Evolutionary conservation across 2,329 filamentous ascomycete genomes (phyloP).

Genomic region (Colletotrichum kahawae): DNA sequence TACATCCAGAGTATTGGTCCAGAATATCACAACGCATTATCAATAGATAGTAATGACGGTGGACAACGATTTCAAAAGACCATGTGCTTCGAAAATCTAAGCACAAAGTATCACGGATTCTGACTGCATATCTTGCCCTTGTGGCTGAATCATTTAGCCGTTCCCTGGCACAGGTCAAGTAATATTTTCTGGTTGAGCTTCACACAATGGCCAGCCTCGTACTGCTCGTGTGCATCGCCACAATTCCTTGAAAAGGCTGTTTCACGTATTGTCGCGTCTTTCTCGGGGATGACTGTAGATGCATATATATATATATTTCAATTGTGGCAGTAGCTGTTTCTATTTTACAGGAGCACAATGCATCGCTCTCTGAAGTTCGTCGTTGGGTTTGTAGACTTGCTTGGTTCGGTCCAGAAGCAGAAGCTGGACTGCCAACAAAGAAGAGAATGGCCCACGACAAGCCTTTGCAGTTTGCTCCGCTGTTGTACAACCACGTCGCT

Average conservation of each 20-base stretch:
- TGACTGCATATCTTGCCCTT: background rate
- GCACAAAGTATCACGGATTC: accelerated
- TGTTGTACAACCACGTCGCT: background rate
- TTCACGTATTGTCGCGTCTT: background rate
- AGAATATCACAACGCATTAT: background rate
- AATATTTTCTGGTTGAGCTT: background rate
- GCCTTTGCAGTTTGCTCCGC: background rate
- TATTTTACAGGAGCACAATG: background rate
- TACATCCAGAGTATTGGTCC: background rate
- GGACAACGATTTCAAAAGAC: accelerated
- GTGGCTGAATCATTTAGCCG: too few species aligned
- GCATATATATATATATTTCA: background rate
- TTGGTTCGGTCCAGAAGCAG: background rate
- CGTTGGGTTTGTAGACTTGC: background rate
- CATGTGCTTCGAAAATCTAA: accelerated
- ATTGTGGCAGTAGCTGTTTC: background rate
- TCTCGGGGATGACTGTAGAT: background rate
- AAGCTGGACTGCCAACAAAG: background rate
- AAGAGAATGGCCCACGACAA: background rate
- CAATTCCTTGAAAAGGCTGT: background rate
- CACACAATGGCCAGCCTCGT: accelerated
- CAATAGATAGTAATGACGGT: accelerated
- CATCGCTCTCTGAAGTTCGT: too few species aligned
- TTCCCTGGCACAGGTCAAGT: background rate
- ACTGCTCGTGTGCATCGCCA: accelerated